These are phyloP conservation scores for Kwoniella pini DNA, from an alignment of 768 basidiomycete species.

Conservation along the genomic window DNA sequence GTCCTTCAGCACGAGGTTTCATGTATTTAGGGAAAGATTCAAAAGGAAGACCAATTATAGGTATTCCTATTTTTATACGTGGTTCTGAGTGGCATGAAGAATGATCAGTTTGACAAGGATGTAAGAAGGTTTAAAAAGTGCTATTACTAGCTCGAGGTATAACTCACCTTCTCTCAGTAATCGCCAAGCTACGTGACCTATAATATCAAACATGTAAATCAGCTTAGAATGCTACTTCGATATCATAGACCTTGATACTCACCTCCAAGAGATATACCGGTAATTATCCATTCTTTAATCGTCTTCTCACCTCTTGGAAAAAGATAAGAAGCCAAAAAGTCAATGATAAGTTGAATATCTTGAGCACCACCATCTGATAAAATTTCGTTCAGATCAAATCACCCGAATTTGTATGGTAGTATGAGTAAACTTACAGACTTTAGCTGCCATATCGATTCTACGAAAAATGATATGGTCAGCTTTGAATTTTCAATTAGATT, in stretches of 20 bases:
- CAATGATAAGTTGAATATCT: slow-evolving; percentile 78
- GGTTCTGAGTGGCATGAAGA: slow-evolving; percentile 54
- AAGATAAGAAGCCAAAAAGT: slow-evolving; percentile 72
- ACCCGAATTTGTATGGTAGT: background rate
- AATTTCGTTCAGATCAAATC: too few relatives aligned
- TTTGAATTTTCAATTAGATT: too few relatives aligned
- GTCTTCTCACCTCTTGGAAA: slow-evolving; percentile 67
- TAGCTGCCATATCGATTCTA: slow-evolving; percentile 60
- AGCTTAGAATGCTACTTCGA: too few relatives aligned
- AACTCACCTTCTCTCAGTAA: slow-evolving; percentile 60
- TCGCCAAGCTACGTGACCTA: slow-evolving; percentile 76
- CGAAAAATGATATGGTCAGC: slow-evolving; percentile 8
- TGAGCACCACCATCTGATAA: slow-evolving; percentile 65
- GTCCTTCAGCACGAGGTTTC: slow-evolving; percentile 56
- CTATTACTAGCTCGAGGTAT: too few relatives aligned
- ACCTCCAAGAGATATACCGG: slow-evolving; percentile 76
- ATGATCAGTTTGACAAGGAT: slow-evolving; percentile 12
- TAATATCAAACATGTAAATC: background rate
- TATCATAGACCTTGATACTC: background rate
- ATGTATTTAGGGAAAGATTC: slow-evolving; percentile 50
- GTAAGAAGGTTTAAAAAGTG: too few relatives aligned
- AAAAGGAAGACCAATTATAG: slow-evolving; percentile 70
- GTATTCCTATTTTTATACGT: slow-evolving; percentile 58
- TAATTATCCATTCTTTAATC: slow-evolving; percentile 69
- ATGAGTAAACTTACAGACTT: slow-evolving; percentile 54